Evolutionary conservation across 495 filamentous ascomycete species (phyloP).

Genomic region (Aspergillus carlsbadensis): DNA sequence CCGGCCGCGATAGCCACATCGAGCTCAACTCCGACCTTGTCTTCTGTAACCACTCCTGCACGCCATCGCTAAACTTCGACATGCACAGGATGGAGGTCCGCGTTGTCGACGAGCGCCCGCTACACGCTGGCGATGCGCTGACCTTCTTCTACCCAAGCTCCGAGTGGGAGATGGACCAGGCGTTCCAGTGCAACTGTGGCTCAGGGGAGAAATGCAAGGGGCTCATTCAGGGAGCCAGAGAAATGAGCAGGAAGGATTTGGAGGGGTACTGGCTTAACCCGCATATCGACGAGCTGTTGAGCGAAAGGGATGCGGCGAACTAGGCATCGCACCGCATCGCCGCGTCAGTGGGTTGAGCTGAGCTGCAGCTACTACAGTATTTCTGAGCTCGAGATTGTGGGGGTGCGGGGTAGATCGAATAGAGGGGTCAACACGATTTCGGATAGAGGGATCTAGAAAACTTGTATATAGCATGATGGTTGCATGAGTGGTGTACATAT

Average conservation of each 20-base stretch:
- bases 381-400: no score
- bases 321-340: no score
- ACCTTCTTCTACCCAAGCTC: slow-evolving; percentile 81
- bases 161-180: slow-evolving; percentile 74
- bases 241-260: slow-evolving; percentile 27
- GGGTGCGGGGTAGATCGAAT: no score
- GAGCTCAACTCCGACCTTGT: slow-evolving; percentile 74
- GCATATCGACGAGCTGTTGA: slow-evolving; percentile 33
- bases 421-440: no score
- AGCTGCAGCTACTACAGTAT: no score
- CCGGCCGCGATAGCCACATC: slow-evolving; percentile 58
- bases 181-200: slow-evolving; percentile 67
- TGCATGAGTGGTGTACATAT: no score
- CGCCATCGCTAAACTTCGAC: slow-evolving; percentile 68
- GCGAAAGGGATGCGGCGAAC: slow-evolving; percentile 16
- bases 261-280: slow-evolving; percentile 39
- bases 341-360: no score
- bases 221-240: slow-evolving; percentile 36
- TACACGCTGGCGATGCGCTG: slow-evolving; percentile 58
- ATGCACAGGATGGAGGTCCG: slow-evolving; percentile 62
- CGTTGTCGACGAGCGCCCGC: slow-evolving; percentile 53
- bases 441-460: no score
- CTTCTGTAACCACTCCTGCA: slow-evolving; percentile 74
- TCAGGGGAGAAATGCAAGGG: slow-evolving; percentile 31
- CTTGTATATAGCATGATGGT: no score